Evolutionary conservation across 345 rosid genomes (phyloP), one percentile per base, ranked within the genome.

Genomic region (Brassica cretica): DNA sequence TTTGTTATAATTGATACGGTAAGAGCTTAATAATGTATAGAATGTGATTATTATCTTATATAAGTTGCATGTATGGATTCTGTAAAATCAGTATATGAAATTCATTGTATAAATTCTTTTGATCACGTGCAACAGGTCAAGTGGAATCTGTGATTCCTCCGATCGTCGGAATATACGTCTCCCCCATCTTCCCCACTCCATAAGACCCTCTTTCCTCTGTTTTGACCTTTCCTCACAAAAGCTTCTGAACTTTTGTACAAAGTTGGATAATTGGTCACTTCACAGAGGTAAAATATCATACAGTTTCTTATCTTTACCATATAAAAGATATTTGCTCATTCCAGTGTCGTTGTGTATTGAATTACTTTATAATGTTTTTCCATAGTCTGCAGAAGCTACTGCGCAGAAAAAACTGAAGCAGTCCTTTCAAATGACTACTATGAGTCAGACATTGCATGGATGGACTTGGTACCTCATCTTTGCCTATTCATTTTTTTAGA

Each of bases 361-460:
- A 78, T 19, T 71, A 18, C 19, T 65, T 12, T 35, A 35, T 35
- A 35, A 65, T 80, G 59, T 8, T 65, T 49, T 71, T 2, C 4
- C 46, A 37, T 9, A 39, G 46, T 39, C 2, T 39, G 46, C 10
- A 39, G 11, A 39, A 39, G 84, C 86, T 92, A 72, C 85, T 94
- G 59, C 95, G 88, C 49, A 76, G 90, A 84, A 94, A 90, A 85
- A 96, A 96, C 96, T 10, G 87, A 85, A 55, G 94, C 97, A n/a
- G 90, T 90, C 86, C 88, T 90, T 66, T 90, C 98, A 68, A 94
- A 94, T 84, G 87, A 92, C 55, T 94, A 92, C 76, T 88, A 89
- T 79, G 94, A 89, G 12, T 39, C 41, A 35, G 46, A 90, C 81
- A 86, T 94, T 66, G 92, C 97, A 61, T 92, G 94, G 98, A 94